Evolutionary conservation across 768 basidiomycete genomes (phyloP), one percentile per base, ranked within the genome.

Genomic region (Exidia glandulosa): DNA sequence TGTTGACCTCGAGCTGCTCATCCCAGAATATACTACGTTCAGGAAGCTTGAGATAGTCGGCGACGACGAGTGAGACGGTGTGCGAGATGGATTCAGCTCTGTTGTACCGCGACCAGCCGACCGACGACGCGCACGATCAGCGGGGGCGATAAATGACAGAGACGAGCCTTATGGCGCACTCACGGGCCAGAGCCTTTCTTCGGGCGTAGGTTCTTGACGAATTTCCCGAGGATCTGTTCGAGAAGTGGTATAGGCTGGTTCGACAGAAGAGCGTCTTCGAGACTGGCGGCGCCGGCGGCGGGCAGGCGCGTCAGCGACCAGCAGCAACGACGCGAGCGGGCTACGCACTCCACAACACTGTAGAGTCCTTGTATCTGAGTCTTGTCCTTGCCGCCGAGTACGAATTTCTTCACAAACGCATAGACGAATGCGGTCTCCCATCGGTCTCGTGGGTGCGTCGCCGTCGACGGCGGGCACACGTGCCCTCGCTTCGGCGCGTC

Each of bases 171-270:
- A 71, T 14, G 6, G 50, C 71, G 73, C 72, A 70, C 83, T 74
- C 74, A 88, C 89, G 86, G 88, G 73, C 90, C 79, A 78, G 90
- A 90, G 86, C 89, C 87, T 84, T 89, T 87, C 72, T 86, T 86
- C 23, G 90, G 89, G 68, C 84, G 83, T 66, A 93, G 81, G 72
- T 90, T 91, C 66, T 85, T 77, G 66, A 93, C 80, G 70, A 93
- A 92, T 61, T 84, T 81, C 61, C 78, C 77, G 25, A 93, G 82
- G 66, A 92, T 76, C 68, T 82, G 80, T 48, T 83, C 85, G 63
- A 93, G 77, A 66, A 91, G 79, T 61, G 81, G 77, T 71, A 89
- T 84, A 59, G 85, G 82, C 72, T 83, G 63, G 59, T 33, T 62
- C 65, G 81, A 79, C 72, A 90, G 73, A 66, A 93, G 75, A 59